Percentiles rank a stretch among this genome's conserved stretches.
phyloP scores from a whole-genome alignment of 2,329 filamentous ascomycete genomes.

The Colletotrichum chlorophyti region DNA sequence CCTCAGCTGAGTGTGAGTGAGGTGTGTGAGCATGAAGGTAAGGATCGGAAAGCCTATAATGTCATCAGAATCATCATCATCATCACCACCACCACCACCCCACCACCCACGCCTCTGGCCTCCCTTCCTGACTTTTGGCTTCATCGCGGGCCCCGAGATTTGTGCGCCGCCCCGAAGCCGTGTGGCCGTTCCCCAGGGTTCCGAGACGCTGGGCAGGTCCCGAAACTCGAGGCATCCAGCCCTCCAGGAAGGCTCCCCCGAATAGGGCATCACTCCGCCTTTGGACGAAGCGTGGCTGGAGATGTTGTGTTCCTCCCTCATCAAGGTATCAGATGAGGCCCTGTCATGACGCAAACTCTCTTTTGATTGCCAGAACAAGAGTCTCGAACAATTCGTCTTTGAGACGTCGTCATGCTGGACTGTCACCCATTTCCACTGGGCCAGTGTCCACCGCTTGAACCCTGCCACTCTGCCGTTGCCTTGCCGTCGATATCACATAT shows the following conservation, averaged over 20 bases:
- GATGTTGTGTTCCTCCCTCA: neutral
- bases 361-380: conserved; percentile 10
- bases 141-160: neutral
- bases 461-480: neutral
- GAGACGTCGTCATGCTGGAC: neutral
- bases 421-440: neutral
- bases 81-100: no score
- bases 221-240: neutral
- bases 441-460: no score
- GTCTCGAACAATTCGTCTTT: neutral
- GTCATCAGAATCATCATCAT: no score
- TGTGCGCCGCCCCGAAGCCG: neutral
- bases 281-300: conserved; percentile 12
- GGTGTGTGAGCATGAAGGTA: no score
- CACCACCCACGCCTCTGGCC: no score
- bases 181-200: neutral
- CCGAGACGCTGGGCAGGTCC: neutral
- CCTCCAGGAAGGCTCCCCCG: conserved; percentile 1
- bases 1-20: neutral
- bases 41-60: no score
- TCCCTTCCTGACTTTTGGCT: neutral
- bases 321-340: conserved; percentile 12
- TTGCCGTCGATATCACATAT: neutral
- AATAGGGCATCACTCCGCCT: conserved; percentile 19
- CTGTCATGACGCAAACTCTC: conserved; percentile 24